A percentile compares a stretch with the other conserved stretches of the same genome.
Conservation (phyloP, 305 asterid species). For the Fraxinus velutina region DNA sequence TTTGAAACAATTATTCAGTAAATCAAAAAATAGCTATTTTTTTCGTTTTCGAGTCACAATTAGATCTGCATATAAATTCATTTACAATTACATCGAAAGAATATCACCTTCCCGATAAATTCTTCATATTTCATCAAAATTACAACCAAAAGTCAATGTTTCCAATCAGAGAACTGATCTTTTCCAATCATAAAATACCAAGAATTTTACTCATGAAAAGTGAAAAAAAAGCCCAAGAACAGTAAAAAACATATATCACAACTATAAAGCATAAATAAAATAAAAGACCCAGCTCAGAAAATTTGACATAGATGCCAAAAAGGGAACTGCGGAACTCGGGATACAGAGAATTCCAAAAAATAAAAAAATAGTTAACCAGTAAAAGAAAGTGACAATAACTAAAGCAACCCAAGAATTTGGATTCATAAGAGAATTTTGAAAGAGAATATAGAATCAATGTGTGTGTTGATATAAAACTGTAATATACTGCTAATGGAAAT, state of each 20-base stretch:
- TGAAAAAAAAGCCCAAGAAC: background rate
- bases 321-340: constrained; percentile 4
- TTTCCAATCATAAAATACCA: background rate
- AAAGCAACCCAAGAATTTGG: background rate
- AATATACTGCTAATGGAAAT: background rate
- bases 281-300: constrained; percentile 22
- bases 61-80: constrained; percentile 7
- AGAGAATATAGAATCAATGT: background rate
- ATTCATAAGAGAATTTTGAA: background rate
- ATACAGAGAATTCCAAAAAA: constrained; percentile 1
- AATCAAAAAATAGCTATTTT: background rate
- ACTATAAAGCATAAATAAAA: background rate
- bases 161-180: constrained; percentile 7
- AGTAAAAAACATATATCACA: constrained; percentile 5
- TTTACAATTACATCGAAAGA: background rate
- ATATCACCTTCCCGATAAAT: background rate
- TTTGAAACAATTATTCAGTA: background rate
- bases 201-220: background rate
- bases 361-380: background rate
- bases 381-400: background rate
- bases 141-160: constrained; percentile 4
- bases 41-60: background rate
- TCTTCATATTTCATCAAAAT: constrained; percentile 1
- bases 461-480: background rate
- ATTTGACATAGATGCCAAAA: constrained; percentile 14